Evolutionary conservation across 106 monocot genomes (phyloP).

Genomic region (Allium sativum): DNA sequence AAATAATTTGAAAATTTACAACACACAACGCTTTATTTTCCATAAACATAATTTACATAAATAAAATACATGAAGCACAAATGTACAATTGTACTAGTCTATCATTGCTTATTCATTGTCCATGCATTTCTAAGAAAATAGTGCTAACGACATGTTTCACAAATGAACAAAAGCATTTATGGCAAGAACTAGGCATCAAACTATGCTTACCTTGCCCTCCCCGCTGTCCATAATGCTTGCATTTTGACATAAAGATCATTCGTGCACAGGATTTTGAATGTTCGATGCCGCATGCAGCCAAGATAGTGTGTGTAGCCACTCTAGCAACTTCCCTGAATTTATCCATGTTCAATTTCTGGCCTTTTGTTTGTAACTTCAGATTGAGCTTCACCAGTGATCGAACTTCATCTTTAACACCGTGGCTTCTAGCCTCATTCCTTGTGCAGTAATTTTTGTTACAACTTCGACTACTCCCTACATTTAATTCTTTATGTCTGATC

Average conservation of each 20-base stretch:
- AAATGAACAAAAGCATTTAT: conserved; percentile 46
- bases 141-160: conserved; percentile 35
- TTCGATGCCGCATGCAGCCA: conserved; percentile 66
- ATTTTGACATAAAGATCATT: conserved; percentile 15
- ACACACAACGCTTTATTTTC: too few species aligned
- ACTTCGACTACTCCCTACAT: too few species aligned
- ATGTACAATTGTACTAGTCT: too few species aligned
- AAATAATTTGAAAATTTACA: too few species aligned
- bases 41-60: too few species aligned
- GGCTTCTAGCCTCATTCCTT: background rate
- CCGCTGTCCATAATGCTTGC: conserved; percentile 22
- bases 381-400: conserved; percentile 57
- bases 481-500: too few species aligned
- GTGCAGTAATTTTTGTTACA: conserved; percentile 4
- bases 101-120: too few species aligned
- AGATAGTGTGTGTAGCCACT: conserved; percentile 56
- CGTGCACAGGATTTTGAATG: conserved; percentile 36
- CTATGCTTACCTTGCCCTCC: conserved; percentile 11
- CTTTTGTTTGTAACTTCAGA: conserved; percentile 29
- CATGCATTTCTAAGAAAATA: conserved; percentile 16
- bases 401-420: conserved; percentile 36
- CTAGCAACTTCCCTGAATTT: conserved; percentile 67
- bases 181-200: conserved; percentile 37
- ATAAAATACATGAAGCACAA: too few species aligned
- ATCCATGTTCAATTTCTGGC: conserved; percentile 23